Percentiles rank a stretch among this genome's conserved stretches.
phyloP scores from a whole-genome alignment of 805 yeast genomes.

The Metschnikowia lochheadii region DNA sequence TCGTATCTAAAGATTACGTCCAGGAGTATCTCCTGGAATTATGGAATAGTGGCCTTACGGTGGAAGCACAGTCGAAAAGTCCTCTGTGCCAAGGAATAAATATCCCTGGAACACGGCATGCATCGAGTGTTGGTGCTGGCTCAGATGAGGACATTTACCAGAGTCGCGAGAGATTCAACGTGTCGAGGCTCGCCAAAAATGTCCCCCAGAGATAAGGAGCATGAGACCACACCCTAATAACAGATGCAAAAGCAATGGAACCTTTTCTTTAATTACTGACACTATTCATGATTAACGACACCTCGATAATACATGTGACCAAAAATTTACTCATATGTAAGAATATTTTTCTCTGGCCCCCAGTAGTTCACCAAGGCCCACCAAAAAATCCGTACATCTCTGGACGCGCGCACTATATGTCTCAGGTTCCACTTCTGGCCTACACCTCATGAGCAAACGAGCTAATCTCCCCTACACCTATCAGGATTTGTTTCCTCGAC shows the following conservation, averaged over 20 bases:
- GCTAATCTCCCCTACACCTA: conserved; percentile 39
- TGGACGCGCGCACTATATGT: neutral
- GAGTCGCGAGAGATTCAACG: neutral
- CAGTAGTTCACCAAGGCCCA: no score
- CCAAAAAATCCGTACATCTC: neutral
- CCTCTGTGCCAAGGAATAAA: neutral
- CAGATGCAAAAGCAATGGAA: neutral
- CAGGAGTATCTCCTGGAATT: neutral
- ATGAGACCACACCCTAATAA: neutral
- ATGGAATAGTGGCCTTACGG: neutral
- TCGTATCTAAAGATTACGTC: neutral
- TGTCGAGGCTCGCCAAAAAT: neutral
- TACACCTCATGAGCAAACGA: conserved; percentile 30
- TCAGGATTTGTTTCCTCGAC: conserved; percentile 40
- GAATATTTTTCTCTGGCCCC: no score
- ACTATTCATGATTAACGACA: neutral
- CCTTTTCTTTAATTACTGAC: neutral
- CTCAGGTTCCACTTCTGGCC: neutral
- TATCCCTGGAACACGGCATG: neutral
- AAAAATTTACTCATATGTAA: no score
- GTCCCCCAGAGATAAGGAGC: neutral
- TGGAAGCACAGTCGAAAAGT: neutral
- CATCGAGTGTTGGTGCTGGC: neutral
- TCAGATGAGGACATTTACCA: neutral
- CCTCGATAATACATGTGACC: no score